Evolutionary conservation across 2,329 filamentous ascomycete species (phyloP), one percentile per base, ranked within the genome.

Genomic region (Fusarium dimerum): DNA sequence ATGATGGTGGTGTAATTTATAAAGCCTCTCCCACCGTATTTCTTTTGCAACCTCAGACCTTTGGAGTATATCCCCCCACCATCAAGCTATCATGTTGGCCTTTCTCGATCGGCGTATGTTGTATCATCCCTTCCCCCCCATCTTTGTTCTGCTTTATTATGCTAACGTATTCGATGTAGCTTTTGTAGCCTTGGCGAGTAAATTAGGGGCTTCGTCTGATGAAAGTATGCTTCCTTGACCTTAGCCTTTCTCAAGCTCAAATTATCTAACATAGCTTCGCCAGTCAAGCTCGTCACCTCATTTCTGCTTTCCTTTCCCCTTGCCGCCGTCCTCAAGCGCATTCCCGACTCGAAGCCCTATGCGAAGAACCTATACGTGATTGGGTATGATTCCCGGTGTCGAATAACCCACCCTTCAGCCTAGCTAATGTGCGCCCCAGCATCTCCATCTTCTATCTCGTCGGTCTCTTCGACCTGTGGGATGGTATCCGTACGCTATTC

Each of bases 221-320:
- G 73, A 75, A 63, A 64, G 73, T 75, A 48, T 63, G 70, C 38
- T 38, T 40, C 39, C 13, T n/a, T 7, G 4, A 7, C 26, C 34
- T 40, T 51, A 26, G 15, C 17, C 40, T 29, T 15, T 13, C 5
- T 11, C 15, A 10, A 51, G 40, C 47, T 36, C 17, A 29, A 20
- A 17, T 34, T n/a, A 40, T 36, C 59, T 63, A 42, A 65, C 50
- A 44, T 47, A 26, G 40, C 7, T 34, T 32, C 20, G 10, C n/a
- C 44, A 97, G 92, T 99, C 63, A 99, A 99, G 72, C 88, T 97
- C 63, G 88, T 97, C 65, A 87, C 86, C 69, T 91, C 90, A 7
- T 96, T 97, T 71, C 79, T 99, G 44, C 73, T 96, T 39, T 97
- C 94, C 11, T 99, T 96, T 68, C 94, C 94, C 3, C 81, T 99